phyloP scores from a whole-genome alignment of 305 asterid species.

The Caryopteris hybrid region DNA sequence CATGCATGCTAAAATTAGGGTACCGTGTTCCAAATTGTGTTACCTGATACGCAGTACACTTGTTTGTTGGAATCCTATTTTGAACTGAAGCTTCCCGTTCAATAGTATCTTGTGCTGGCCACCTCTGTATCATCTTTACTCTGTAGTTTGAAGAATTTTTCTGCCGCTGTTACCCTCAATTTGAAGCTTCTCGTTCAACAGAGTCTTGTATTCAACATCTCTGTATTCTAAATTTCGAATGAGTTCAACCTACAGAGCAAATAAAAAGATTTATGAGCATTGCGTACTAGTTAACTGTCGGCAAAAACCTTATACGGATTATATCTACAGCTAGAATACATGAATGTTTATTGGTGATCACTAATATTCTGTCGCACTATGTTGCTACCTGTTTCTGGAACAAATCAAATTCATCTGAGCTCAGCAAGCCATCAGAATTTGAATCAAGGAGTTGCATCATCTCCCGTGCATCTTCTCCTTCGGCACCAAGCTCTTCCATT shows the following conservation, averaged over 20 bases:
- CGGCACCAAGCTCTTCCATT: conserved; percentile 93
- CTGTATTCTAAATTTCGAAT: conserved; percentile 59
- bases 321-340: not conserved
- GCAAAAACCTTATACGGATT: not conserved
- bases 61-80: too few relatives aligned
- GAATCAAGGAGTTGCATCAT: conserved; percentile 93
- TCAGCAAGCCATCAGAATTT: conserved; percentile 82
- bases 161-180: conserved; percentile 33
- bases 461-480: conserved; percentile 90
- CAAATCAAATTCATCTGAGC: conserved; percentile 80
- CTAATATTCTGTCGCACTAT: not conserved
- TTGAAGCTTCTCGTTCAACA: conserved; percentile 69
- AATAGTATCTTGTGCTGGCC: not conserved
- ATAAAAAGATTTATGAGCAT: not conserved
- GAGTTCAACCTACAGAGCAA: conserved; percentile 52
- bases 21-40: too few relatives aligned
- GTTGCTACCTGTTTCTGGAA: conserved; percentile 76
- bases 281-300: not conserved
- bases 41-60: too few relatives aligned
- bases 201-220: conserved; percentile 59
- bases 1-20: too few relatives aligned
- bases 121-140: not conserved
- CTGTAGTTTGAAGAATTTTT: conserved; percentile 22
- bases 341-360: not conserved
- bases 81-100: too few relatives aligned